Base-by-base conservation (phyloP, 164 flowering plant species). In the Hamamelis virginiana region DNA sequence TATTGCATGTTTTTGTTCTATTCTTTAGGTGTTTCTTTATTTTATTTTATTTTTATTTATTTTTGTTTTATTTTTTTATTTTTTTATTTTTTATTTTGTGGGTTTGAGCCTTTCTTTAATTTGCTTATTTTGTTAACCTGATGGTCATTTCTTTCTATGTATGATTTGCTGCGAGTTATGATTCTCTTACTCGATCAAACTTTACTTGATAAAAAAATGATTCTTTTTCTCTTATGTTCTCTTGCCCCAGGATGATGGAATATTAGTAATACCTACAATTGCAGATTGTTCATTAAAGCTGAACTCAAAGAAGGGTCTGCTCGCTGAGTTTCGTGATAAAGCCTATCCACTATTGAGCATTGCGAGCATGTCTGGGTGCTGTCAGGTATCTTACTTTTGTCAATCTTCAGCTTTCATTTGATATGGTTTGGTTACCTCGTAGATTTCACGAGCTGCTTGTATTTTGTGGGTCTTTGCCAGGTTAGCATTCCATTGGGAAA, bases 331-430 rank as follows among this genome's bases (percentile, higher is more conserved):
- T 72, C 81, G 75, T 63, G 87, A 86, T 68, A 81, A 91, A 77
- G 78, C 88, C 56, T 80, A 78, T 72, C 80, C 84, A 55, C 50
- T 92, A 38, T 69, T 82, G 51, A 86, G 98, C 85, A 85, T 95
- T 65, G 87, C 91, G 18, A 86, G 86, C 76, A 88, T 92, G 91
- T 89, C 98, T 68, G 97, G 98, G 5, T 90, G 98, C 77, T 94
- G 98, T 80, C 94, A 94, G 96, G 98, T 92, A 78, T 55, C n/a
- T 55, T 58, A 28, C 1, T 26, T 23, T 53, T 23, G 1, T 58
- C n/a, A 9, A 19, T 9, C 64, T 72, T 44, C 22, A 25, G 13
- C 12, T 56, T 33, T 28, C 13, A 22, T 26, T n/a, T 69, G 45
- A 16, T n/a, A 25, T 9, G 15, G 41, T 25, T 6, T 33, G 9